Percentiles rank a stretch among this genome's conserved stretches.
These are phyloP conservation scores for Globisporangium emineosum DNA, from an alignment of 352 stramenopile genomes.

Conservation along the genomic window DNA sequence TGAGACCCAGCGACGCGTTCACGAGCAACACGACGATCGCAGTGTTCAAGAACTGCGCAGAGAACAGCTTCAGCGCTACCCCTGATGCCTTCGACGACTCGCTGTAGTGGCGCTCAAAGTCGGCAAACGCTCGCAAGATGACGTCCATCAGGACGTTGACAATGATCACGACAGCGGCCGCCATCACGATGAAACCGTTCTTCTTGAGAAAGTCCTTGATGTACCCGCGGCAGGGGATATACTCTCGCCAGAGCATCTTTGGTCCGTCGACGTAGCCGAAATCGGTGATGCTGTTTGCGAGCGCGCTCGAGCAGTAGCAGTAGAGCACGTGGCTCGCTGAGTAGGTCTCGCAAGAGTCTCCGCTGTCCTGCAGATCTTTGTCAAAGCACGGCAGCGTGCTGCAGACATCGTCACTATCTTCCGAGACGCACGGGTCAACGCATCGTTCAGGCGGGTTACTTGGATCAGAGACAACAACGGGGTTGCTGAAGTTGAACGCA, in stretches of 20 bases:
- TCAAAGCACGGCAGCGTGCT: conserved; percentile 71
- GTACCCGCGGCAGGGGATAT: conserved; percentile 57
- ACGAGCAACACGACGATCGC: conserved; percentile 79
- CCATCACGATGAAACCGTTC: conserved; percentile 66
- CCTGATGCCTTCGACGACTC: conserved; percentile 77
- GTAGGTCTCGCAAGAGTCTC: conserved; percentile 58
- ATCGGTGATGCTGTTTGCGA: conserved; percentile 41
- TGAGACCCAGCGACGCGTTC: conserved; percentile 53
- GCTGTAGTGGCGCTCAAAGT: conserved; percentile 72
- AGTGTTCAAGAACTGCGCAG: conserved; percentile 81
- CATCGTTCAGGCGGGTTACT: conserved; percentile 32
- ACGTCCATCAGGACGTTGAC: conserved; percentile 76
- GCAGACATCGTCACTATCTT: conserved; percentile 45
- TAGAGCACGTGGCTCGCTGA: conserved; percentile 55
- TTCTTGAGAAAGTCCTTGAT: conserved; percentile 63
- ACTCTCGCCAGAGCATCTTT: conserved; percentile 45
- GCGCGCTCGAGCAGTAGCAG: conserved; percentile 60
- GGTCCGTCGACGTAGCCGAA: conserved; percentile 54
- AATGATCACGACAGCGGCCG: conserved; percentile 61
- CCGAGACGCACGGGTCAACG: conserved; percentile 55
- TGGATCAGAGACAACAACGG: conserved; percentile 5
- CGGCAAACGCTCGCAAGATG: conserved; percentile 61
- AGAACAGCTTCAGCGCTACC: conserved; percentile 77
- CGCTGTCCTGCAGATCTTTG: conserved; percentile 25
- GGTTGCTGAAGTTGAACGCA: conserved; percentile 23